A percentile compares a stretch with the other conserved stretches of the same genome.
These are phyloP conservation scores for Eucalyptus marginata DNA, from an alignment of 345 rosid genomes.

Conservation along the genomic window DNA sequence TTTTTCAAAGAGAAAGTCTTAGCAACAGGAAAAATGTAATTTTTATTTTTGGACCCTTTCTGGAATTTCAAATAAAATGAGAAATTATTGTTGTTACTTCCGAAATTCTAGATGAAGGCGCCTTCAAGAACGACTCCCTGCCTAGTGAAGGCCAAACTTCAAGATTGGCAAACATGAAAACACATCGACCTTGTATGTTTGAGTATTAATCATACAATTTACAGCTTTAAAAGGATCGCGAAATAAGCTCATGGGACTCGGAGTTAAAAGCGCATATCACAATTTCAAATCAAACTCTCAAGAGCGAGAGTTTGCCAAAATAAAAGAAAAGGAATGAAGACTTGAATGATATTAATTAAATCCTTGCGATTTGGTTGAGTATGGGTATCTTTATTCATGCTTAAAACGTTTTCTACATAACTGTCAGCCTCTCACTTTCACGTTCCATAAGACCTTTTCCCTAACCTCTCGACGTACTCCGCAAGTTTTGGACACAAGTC, in stretches of 20 bases:
- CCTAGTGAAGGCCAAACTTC: background rate
- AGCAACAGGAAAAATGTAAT: background rate
- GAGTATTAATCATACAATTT: background rate
- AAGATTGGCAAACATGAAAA: background rate
- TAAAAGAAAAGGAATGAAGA: background rate
- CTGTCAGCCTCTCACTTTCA: background rate
- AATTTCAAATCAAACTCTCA: background rate
- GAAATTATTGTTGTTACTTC: background rate
- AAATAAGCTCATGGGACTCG: background rate
- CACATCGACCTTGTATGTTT: background rate
- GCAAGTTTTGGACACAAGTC: background rate
- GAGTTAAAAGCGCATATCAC: background rate
- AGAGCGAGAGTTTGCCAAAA: background rate
- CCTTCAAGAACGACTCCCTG: background rate
- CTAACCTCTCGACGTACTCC: background rate
- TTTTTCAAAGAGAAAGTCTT: background rate
- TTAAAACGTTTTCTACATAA: background rate
- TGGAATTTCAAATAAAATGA: background rate
- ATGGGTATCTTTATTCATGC: background rate
- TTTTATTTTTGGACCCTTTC: background rate
- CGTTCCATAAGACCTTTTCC: background rate
- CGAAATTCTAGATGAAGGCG: background rate
- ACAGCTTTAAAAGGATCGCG: background rate
- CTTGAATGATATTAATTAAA: background rate
- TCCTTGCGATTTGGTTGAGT: background rate